Conservation (phyloP, 2,329 filamentous ascomycete species). For the Curvularia eragrostidis region DNA sequence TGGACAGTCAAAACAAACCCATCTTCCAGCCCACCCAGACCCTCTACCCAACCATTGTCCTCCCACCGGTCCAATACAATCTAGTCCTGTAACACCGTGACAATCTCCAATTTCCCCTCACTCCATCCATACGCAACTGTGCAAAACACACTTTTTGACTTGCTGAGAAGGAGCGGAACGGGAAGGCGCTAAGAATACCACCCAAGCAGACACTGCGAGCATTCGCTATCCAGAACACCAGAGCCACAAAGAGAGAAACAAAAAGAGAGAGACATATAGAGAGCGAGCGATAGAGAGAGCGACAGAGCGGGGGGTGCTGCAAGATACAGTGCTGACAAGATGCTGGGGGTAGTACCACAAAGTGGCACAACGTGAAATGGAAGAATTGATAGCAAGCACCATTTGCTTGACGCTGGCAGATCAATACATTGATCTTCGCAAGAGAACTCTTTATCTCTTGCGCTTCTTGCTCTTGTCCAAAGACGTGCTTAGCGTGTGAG, state of each 20-base stretch:
- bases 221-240: constrained; percentile 26
- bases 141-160: constrained; percentile 18
- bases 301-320: constrained; percentile 3
- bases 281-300: not conserved
- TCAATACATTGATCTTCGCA: not conserved
- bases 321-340: constrained; percentile 14
- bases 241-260: not conserved
- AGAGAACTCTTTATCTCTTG: constrained; percentile 60
- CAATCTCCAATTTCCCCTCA: constrained; percentile 16
- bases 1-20: constrained; percentile 14
- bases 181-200: constrained; percentile 10
- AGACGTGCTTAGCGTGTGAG: constrained; percentile 27
- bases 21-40: constrained; percentile 5
- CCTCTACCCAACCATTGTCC: constrained; percentile 17
- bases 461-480: constrained; percentile 72
- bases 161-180: constrained; percentile 19
- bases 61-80: constrained; percentile 11
- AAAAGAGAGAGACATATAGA: not conserved
- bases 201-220: constrained; percentile 10
- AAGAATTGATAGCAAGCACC: constrained; percentile 7
- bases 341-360: constrained; percentile 11
- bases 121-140: constrained; percentile 8
- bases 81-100: constrained; percentile 23
- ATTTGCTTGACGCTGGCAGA: not conserved
- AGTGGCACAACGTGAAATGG: constrained; percentile 15